These are phyloP conservation scores for Aspergillus calidoustus DNA, from an alignment of 2,329 filamentous ascomycete genomes.

Conservation along the genomic window DNA sequence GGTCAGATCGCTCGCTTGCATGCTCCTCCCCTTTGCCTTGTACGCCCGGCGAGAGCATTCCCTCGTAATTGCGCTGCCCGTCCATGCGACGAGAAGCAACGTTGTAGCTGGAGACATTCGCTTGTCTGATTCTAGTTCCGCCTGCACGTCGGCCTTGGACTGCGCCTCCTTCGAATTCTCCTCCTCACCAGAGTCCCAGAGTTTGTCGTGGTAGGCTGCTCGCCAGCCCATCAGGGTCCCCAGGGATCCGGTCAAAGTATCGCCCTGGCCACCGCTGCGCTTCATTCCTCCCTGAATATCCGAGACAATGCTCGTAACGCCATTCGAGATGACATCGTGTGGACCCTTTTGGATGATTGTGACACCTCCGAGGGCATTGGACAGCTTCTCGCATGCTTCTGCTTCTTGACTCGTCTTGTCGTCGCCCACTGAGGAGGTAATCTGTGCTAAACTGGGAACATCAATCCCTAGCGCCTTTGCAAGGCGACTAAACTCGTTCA, in stretches of 20 bases:
- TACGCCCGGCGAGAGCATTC: constrained; percentile 90
- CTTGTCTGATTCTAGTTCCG: constrained; percentile 49
- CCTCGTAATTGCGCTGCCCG: constrained; percentile 83
- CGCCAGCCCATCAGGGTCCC: constrained; percentile 90
- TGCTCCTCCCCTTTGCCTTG: constrained; percentile 77
- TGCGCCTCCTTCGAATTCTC: constrained; percentile 37
- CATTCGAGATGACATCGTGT: constrained; percentile 82
- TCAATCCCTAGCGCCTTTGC: constrained; percentile 76
- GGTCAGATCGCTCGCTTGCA: constrained; percentile 93
- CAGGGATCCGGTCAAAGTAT: constrained; percentile 87
- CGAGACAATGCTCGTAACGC: constrained; percentile 72
- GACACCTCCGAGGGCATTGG: constrained; percentile 79
- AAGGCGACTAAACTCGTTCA: constrained; percentile 86
- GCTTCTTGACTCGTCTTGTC: constrained; percentile 54
- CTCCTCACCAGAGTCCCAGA: constrained; percentile 67
- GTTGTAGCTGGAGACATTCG: constrained; percentile 65
- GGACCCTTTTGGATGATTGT: constrained; percentile 89
- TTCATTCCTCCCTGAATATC: constrained; percentile 84
- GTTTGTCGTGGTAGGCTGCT: constrained; percentile 78
- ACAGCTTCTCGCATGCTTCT: constrained; percentile 70
- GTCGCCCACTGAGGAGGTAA: constrained; percentile 41
- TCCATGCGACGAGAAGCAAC: constrained; percentile 79
- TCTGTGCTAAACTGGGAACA: constrained; percentile 44
- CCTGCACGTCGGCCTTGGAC: constrained; percentile 46
- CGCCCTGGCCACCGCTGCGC: constrained; percentile 90